These are phyloP conservation scores for Aspergillus brasiliensis DNA, from an alignment of 2,329 filamentous ascomycete species.

Conservation along the genomic window DNA sequence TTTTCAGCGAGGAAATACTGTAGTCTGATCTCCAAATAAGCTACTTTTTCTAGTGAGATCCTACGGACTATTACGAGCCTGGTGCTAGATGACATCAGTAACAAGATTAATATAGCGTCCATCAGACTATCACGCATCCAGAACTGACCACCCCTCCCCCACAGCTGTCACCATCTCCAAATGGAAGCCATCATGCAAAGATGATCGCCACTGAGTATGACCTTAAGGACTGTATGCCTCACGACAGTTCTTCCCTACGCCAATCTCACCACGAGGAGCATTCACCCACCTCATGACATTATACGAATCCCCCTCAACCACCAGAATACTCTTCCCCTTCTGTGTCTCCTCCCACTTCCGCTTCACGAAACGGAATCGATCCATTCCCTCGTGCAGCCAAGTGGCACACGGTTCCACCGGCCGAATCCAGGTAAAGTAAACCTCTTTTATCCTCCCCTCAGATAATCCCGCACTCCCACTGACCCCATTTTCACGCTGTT, in stretches of 20 bases:
- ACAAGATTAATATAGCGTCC: too few relatives aligned
- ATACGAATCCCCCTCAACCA: background rate
- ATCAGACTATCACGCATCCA: too few relatives aligned
- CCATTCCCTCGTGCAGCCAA: background rate
- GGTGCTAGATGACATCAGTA: too few relatives aligned
- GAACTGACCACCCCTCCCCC: too few relatives aligned
- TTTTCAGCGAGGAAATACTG: too few relatives aligned
- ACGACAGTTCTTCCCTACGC: background rate
- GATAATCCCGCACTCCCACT: background rate
- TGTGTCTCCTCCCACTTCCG: background rate
- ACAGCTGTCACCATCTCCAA: too few relatives aligned
- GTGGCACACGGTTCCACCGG: background rate
- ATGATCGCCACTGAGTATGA: too few relatives aligned
- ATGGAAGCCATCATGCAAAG: too few relatives aligned
- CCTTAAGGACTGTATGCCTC: too few relatives aligned
- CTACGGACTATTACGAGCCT: too few relatives aligned
- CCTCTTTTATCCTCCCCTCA: background rate
- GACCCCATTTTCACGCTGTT: background rate
- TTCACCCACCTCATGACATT: background rate
- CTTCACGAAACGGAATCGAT: background rate
- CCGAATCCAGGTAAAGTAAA: background rate
- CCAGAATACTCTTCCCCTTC: background rate
- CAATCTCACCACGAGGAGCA: background rate
- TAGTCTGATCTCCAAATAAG: too few relatives aligned
- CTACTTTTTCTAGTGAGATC: too few relatives aligned